Evolutionary conservation across 768 basidiomycete species (phyloP).

Genomic region (Lyophyllum shimeji): DNA sequence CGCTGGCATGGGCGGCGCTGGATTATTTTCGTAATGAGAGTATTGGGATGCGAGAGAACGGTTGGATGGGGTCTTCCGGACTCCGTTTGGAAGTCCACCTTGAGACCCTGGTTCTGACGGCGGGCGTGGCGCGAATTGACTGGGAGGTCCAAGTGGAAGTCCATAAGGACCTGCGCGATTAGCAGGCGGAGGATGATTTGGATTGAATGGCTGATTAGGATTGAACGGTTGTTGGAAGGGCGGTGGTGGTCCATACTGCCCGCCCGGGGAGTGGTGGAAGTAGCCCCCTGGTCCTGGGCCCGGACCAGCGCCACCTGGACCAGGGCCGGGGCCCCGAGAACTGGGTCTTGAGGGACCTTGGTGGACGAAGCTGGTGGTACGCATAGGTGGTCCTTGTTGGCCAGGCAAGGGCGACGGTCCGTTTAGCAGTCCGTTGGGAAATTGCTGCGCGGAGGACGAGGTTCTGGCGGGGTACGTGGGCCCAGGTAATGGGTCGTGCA

Average conservation of each 20-base stretch:
- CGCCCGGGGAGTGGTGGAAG: slow-evolving; percentile 2
- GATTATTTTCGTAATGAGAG: slow-evolving; percentile 40
- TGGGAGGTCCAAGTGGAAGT: slow-evolving; percentile 20
- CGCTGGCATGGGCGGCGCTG: slow-evolving; percentile 42
- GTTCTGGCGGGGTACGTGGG: slow-evolving; percentile 19
- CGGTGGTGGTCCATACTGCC: slow-evolving; percentile 17
- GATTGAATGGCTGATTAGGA: slow-evolving; percentile 15
- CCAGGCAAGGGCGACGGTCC: slow-evolving; percentile 5
- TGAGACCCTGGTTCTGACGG: slow-evolving; percentile 47
- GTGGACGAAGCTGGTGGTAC: slow-evolving; percentile 11
- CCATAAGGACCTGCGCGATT: slow-evolving; percentile 19
- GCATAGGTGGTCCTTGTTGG: slow-evolving; percentile 2
- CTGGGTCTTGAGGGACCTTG: slow-evolving; percentile 13
- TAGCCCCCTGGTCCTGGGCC: slow-evolving; percentile 5
- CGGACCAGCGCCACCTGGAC: slow-evolving; percentile 5
- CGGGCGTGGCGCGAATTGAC: slow-evolving; percentile 31
- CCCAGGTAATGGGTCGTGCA: slow-evolving; percentile 19
- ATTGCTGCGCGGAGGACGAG: slow-evolving; percentile 29
- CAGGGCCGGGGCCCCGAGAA: slow-evolving; percentile 10
- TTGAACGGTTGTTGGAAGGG: slow-evolving; percentile 15
- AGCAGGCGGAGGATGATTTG: slow-evolving; percentile 5
- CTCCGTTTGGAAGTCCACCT: slow-evolving; percentile 27
- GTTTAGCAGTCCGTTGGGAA: slow-evolving; percentile 21
- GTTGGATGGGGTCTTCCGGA: slow-evolving; percentile 57
- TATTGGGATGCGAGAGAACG: slow-evolving; percentile 56